Evolutionary conservation across 2,329 filamentous ascomycete species (phyloP).

Genomic region (Colletotrichum higginsianum): DNA sequence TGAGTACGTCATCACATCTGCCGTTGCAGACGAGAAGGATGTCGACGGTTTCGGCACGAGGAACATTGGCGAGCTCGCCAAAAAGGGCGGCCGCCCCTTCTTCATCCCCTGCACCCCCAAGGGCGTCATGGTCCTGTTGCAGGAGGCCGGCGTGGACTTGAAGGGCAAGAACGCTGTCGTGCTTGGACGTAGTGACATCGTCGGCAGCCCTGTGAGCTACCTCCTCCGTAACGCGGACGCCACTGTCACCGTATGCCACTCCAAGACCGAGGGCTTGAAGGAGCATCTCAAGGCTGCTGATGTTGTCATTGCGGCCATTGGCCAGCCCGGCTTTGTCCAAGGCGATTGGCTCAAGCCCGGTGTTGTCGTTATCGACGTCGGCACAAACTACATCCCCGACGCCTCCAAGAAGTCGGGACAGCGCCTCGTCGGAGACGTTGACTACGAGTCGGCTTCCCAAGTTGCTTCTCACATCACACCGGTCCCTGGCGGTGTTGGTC

Average conservation of each 20-base stretch:
- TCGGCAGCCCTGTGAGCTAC: slow-evolving; percentile 96
- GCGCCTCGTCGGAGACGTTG: slow-evolving; percentile 94
- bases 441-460: slow-evolving; percentile 86
- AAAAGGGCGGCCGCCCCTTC: slow-evolving; percentile 89
- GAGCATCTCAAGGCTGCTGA: slow-evolving; percentile 87
- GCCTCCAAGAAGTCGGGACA: slow-evolving; percentile 91
- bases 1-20: slow-evolving; percentile 91
- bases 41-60: slow-evolving; percentile 95
- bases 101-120: slow-evolving; percentile 98
- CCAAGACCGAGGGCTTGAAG: slow-evolving; percentile 82
- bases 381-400: slow-evolving; percentile 95
- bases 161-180: slow-evolving; percentile 95
- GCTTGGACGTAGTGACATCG: slow-evolving; percentile 94
- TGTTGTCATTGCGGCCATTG: slow-evolving; percentile 92
- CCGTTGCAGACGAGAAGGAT: slow-evolving; percentile 94
- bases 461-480: slow-evolving; percentile 96
- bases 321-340: slow-evolving; percentile 88
- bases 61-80: slow-evolving; percentile 97
- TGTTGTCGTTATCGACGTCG: slow-evolving; percentile 96
- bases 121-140: slow-evolving; percentile 93
- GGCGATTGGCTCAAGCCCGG: slow-evolving; percentile 96
- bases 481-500: slow-evolving; percentile 95
- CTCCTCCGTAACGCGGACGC: slow-evolving; percentile 95
- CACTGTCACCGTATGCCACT: slow-evolving; percentile 97
- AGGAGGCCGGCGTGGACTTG: slow-evolving; percentile 86